Evolutionary conservation across 768 basidiomycete genomes (phyloP).

Genomic region (Termitomyces bulborhizus): DNA sequence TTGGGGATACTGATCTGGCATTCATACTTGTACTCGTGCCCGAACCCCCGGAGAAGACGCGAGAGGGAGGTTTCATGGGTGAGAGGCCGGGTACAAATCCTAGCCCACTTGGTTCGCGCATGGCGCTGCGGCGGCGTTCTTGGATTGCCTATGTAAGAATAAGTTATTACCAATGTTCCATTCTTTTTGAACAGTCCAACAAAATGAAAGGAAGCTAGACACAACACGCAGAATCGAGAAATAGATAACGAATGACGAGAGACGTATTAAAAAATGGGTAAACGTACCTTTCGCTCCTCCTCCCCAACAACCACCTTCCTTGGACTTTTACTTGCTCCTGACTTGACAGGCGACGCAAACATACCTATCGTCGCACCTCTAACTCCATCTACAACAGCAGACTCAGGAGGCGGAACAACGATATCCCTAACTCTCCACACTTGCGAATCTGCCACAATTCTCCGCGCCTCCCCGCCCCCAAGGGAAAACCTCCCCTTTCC

Average conservation of each 20-base stretch:
- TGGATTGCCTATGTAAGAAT: conserved; percentile 43
- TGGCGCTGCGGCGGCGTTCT: conserved; percentile 55
- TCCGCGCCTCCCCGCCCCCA: conserved; percentile 38
- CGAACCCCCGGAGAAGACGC: not conserved
- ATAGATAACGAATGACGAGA: no score
- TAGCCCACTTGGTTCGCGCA: conserved; percentile 41
- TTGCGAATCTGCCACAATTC: conserved; percentile 33
- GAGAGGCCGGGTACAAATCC: conserved; percentile 43
- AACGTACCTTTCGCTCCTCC: conserved; percentile 38
- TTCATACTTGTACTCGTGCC: not conserved
- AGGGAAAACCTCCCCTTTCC: conserved; percentile 30
- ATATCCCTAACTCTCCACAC: conserved; percentile 56
- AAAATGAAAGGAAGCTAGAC: no score
- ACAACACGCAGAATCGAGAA: no score
- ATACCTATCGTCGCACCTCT: not conserved
- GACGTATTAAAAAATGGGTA: not conserved
- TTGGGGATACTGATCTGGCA: not conserved
- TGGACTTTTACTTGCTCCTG: not conserved
- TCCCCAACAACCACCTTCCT: conserved; percentile 29
- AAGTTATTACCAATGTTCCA: not conserved
- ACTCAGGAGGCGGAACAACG: conserved; percentile 29
- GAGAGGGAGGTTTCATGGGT: conserved; percentile 17
- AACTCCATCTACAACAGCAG: not conserved
- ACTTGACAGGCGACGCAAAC: not conserved
- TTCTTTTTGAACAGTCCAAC: not conserved